Evolutionary conservation across 495 filamentous ascomycete genomes (phyloP), one percentile per base, ranked within the genome.

Genomic region (Neurospora sp.): DNA sequence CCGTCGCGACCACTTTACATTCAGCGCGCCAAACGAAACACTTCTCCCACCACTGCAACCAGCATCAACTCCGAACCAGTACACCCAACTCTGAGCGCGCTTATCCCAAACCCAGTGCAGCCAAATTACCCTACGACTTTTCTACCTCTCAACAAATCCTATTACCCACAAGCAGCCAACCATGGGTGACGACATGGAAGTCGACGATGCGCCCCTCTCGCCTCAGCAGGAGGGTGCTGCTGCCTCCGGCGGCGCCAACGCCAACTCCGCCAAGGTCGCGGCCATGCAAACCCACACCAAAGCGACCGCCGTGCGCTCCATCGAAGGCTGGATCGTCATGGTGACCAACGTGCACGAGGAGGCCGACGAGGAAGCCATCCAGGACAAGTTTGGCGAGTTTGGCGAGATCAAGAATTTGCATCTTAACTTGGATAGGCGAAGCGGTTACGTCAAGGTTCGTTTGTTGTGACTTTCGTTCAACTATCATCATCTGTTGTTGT

Each of bases 321-420:
- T 99, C 81, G 96, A 99, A 82, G 96, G 96, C 76, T 99, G 96
- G 96, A 98, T 99, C 83, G 87, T 99, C 76, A 91, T 98, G 73
- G 94, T 91, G 74, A 97, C 95, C 23, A 98, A 98, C 81, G 93
- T 98, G 49, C 96, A 99, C 82, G 96, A 98, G 81, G 96, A 99
- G 83, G 93, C 96, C 20, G 93, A 91, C 78, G 96, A 99, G 84
- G 96, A 99, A 83, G 94, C 97, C 75, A 83, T 99, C 39, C 94
- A 92, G 72, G 96, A 99, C 80, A 87, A 93, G 77, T 99, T 99
- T 83, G 93, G 92, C 71, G 96, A 99, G 78, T 97, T 90, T 80
- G 96, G 96, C 74, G 94, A 97, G 83, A 97, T 99, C 80, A 96
- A 97, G 89, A 98, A 98, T 80, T 84, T 98, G 81, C 95, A 96